Evolutionary conservation across 352 stramenopile genomes (phyloP).

Genomic region (Pythium brachiatum): DNA sequence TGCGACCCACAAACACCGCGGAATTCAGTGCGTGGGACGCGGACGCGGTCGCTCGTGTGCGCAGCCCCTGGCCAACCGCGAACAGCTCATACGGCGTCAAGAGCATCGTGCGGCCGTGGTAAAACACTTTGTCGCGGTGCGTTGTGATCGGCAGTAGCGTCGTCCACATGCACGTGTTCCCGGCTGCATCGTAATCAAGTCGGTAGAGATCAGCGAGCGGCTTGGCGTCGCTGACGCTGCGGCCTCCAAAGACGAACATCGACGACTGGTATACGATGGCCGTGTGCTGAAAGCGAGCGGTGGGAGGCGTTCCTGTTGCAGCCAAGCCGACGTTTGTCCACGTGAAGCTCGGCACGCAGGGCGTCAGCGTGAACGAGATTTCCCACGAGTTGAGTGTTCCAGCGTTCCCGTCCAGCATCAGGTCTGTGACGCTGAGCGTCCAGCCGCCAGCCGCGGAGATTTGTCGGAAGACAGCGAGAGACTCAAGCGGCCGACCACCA

Average conservation of each 20-base stretch:
- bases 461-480: slow-evolving; percentile 56
- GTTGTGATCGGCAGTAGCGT: slow-evolving; percentile 31
- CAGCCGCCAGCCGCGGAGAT: slow-evolving; percentile 51
- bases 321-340: slow-evolving; percentile 46
- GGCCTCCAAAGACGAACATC: slow-evolving; percentile 72
- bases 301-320: slow-evolving; percentile 34
- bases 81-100: slow-evolving; percentile 55
- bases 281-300: slow-evolving; percentile 56
- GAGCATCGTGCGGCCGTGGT: slow-evolving; percentile 35
- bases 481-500: slow-evolving; percentile 29
- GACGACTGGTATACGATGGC: slow-evolving; percentile 51
- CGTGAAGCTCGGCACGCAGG: slow-evolving; percentile 51
- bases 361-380: slow-evolving; percentile 46
- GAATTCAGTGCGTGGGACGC: slow-evolving; percentile 30
- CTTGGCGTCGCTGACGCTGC: slow-evolving; percentile 27
- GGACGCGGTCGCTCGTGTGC: slow-evolving; percentile 16
- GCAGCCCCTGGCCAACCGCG: slow-evolving; percentile 32
- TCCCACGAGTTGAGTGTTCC: slow-evolving; percentile 53
- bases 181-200: slow-evolving; percentile 47
- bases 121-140: slow-evolving; percentile 17
- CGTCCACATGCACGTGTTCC: slow-evolving; percentile 36
- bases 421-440: slow-evolving; percentile 57
- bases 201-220: slow-evolving; percentile 56
- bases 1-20: slow-evolving; percentile 33
- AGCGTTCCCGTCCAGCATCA: slow-evolving; percentile 32